Conservation (phyloP, 2,329 filamentous ascomycete species). For the Claviceps fusiformis region DNA sequence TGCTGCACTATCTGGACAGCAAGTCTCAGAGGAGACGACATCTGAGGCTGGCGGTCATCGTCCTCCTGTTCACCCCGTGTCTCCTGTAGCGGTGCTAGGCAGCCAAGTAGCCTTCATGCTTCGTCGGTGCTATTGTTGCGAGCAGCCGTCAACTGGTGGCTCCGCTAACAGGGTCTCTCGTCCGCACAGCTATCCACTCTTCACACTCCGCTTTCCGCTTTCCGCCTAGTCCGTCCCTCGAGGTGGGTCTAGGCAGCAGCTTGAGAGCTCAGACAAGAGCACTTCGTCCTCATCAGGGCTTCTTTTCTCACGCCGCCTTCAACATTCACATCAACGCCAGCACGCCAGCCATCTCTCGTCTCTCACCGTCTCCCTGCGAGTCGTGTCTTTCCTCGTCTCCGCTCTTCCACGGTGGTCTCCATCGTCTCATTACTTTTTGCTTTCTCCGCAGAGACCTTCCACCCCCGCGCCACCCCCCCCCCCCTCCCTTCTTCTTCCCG, state of each 20-base stretch:
- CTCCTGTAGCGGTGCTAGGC: too few species aligned
- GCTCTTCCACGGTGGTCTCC: constrained; percentile 3
- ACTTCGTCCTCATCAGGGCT: background rate
- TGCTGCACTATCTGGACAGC: background rate
- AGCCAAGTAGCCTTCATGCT: too few species aligned
- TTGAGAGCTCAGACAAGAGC: background rate
- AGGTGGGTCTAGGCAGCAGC: constrained; percentile 12
- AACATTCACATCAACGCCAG: constrained; percentile 1
- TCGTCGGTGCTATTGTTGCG: too few species aligned
- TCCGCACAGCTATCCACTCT: background rate
- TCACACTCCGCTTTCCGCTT: background rate
- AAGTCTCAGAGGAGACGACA: too few species aligned
- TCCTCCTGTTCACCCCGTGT: too few species aligned
- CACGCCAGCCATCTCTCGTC: background rate
- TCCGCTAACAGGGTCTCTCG: background rate
- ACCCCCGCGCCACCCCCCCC: background rate
- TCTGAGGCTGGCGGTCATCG: too few species aligned
- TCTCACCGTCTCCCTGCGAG: background rate
- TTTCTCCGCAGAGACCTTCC: background rate
- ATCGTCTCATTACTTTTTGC: constrained; percentile 1
- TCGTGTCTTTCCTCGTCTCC: constrained; percentile 3
- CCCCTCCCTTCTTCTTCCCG: background rate
- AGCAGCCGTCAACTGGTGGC: too few species aligned
- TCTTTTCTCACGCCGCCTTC: background rate
- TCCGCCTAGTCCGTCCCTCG: background rate